These are phyloP conservation scores for Dichomitus squalens DNA, from an alignment of 1,284 basidiomycete genomes.

Conservation along the genomic window DNA sequence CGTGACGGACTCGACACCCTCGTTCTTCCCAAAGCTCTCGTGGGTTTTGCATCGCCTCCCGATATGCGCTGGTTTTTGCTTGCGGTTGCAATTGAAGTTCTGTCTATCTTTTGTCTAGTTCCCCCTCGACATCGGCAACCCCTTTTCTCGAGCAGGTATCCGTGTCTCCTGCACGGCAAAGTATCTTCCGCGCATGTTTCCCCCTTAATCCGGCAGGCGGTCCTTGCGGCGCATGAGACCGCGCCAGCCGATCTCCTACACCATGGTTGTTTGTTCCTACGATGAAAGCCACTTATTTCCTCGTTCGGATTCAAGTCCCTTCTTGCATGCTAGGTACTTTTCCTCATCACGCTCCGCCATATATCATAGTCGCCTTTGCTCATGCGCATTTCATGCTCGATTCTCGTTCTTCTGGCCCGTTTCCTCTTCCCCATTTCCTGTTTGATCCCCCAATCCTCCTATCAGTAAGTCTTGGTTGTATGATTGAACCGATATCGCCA, in stretches of 20 bases:
- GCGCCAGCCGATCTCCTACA: conserved; percentile 1
- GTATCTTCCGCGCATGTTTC: conserved; percentile 15
- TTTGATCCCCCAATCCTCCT: neutral
- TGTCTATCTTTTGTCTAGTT: neutral
- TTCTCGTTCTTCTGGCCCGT: conserved; percentile 7
- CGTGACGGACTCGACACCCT: conserved; percentile 29
- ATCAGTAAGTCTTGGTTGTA: conserved; percentile 25
- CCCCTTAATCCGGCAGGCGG: conserved; percentile 18
- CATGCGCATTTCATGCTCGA: conserved; percentile 24
- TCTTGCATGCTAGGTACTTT: conserved; percentile 23
- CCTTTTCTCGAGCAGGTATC: conserved; percentile 6
- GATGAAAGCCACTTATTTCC: conserved; percentile 8
- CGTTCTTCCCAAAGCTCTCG: conserved; percentile 14
- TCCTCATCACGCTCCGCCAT: conserved; percentile 15
- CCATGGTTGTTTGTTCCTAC: conserved; percentile 1
- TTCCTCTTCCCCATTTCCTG: neutral
- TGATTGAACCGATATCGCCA: conserved; percentile 23
- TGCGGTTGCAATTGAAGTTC: neutral
- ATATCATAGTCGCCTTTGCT: conserved; percentile 22
- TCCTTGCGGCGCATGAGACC: conserved; percentile 34
- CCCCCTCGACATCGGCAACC: neutral
- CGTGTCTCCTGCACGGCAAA: conserved; percentile 9
- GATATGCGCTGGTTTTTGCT: conserved; percentile 15
- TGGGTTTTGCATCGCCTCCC: conserved; percentile 8
- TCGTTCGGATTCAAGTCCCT: conserved; percentile 1